Percentiles rank a stretch among this genome's conserved stretches.
Evolutionary conservation across 345 rosid species (phyloP).

Genomic region (Camelina neglecta): DNA sequence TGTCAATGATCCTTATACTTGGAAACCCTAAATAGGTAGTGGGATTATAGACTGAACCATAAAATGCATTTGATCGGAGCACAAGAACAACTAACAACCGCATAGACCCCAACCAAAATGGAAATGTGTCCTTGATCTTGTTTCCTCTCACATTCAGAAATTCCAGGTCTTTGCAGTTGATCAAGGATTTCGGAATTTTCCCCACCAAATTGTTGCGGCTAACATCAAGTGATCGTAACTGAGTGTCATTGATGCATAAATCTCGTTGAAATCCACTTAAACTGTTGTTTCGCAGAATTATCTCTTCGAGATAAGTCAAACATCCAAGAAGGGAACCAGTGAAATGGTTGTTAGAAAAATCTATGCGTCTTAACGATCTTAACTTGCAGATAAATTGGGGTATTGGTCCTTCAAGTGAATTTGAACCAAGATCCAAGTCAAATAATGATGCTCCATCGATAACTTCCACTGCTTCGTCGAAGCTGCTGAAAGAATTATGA

Average conservation of each 20-base stretch:
- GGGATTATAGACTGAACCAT: background rate
- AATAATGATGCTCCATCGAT: background rate
- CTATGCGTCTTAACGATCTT: background rate
- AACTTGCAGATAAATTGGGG: constrained; percentile 34
- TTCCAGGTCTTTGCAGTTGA: background rate
- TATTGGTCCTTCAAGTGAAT: constrained; percentile 10
- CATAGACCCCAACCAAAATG: background rate
- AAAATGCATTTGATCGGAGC: background rate
- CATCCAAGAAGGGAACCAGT: background rate
- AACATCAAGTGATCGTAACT: background rate
- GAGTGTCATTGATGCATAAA: background rate
- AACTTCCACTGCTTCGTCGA: background rate
- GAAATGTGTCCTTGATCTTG: background rate
- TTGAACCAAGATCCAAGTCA: constrained; percentile 4
- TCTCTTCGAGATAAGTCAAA: background rate
- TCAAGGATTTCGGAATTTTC: background rate
- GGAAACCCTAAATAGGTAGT: background rate
- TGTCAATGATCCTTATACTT: background rate
- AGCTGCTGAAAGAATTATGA: constrained; percentile 7
- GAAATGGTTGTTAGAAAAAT: background rate
- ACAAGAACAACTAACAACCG: background rate
- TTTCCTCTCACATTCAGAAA: background rate
- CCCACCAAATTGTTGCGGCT: constrained; percentile 1
- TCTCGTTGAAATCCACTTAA: background rate
- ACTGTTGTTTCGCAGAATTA: background rate